Conservation (phyloP, 305 asterid genomes). For the Fraxinus sp. region DNA sequence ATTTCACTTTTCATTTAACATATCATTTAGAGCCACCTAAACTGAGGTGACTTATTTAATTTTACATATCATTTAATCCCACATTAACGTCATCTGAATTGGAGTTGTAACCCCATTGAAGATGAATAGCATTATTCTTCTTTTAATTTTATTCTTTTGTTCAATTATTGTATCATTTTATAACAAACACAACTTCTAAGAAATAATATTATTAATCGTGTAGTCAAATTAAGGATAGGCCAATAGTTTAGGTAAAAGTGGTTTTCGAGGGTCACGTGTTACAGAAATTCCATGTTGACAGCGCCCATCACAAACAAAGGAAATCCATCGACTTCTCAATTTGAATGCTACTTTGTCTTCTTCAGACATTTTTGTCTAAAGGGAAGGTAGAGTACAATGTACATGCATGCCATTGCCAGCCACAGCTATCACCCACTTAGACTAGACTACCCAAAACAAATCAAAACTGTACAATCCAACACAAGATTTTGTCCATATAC, state of each 20-base stretch:
- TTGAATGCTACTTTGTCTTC: conserved; percentile 45
- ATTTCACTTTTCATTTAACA: no score
- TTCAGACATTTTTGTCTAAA: background rate
- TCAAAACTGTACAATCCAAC: background rate
- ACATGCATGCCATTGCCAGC: background rate
- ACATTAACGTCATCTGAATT: no score
- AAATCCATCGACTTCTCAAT: conserved; percentile 15
- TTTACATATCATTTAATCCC: no score
- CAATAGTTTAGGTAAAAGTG: background rate
- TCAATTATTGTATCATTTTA: no score
- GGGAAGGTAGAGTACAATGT: background rate
- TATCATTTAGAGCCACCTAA: no score
- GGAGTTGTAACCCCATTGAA: no score
- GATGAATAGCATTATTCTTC: no score
- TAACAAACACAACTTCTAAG: background rate
- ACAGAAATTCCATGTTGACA: background rate
- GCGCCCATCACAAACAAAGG: background rate
- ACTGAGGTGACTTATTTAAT: no score
- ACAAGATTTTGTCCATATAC: background rate
- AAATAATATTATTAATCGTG: background rate
- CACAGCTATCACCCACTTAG: background rate
- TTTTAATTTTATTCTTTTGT: no score
- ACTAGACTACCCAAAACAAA: background rate
- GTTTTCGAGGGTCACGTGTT: background rate
- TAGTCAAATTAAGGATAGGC: background rate